Base-by-base conservation (phyloP, 2,329 filamentous ascomycete species). In the Beauveria sp. region DNA sequence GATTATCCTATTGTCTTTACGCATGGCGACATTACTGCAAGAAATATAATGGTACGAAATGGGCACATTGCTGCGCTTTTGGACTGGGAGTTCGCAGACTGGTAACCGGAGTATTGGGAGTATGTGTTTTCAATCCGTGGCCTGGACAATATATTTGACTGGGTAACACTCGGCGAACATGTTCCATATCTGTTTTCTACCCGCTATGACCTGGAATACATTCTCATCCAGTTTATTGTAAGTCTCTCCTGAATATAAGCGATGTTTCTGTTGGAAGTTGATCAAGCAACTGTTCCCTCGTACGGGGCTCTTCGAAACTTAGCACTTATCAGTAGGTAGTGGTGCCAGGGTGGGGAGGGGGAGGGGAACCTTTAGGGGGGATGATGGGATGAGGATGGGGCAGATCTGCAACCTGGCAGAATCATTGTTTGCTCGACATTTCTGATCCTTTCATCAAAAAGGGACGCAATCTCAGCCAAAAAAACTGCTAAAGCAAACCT, bases 1-100 rank as follows among this genome's bases (percentile, higher is more conserved):
- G 62, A 67, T 0, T 63, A 61, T 26, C 58, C 64, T 3, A 66
- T 70, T 1, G 63, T 66, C 0, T 67, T 66, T 2, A 65, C 63
- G 0, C 60, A 67, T n/a, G 58, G 58, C 0, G 65, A 67, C 1
- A 60, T 66, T 43, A 62, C 62, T 1, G 46, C 58, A 0, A 56
- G 64, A n/a, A 65, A 67, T 2, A 62, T 66, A n/a, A n/a, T 65
- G 0, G 51, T 66, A 12, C 59, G 63, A n/a, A 7, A 45, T 34
- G 53, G 40, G 5, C 47, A 20, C n/a, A 10, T 50, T 50, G 26
- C 10, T n/a, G 47, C 47, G 47, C 47, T 34, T 14, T 22, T 38
- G 6, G 47, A 30, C 26, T 50, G 47, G 26, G 47, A 50, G 47
- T 50, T 28, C 18, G 47, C 47, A 7, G 47, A 18, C 14, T 50